phyloP scores from a whole-genome alignment of 768 basidiomycete species.

The Lactarius trivialis region DNA sequence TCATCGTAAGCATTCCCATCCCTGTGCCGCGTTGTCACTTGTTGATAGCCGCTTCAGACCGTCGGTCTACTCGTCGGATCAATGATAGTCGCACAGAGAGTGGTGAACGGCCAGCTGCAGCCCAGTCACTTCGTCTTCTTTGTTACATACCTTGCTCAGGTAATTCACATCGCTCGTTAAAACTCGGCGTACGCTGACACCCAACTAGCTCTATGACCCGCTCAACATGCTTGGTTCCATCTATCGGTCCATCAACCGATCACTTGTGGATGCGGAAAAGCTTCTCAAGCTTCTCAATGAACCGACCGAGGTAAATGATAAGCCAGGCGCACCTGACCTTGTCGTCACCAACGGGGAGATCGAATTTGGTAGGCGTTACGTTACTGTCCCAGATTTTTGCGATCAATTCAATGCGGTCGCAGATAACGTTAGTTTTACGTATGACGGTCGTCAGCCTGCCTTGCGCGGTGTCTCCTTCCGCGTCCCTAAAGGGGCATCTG shows the following conservation, averaged over 20 bases:
- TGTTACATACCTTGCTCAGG: constrained; percentile 76
- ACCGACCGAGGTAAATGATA: constrained; percentile 78
- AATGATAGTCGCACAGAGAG: constrained; percentile 67
- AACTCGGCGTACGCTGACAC: constrained; percentile 2
- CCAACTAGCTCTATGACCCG: constrained; percentile 55
- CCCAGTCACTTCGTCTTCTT: constrained; percentile 70
- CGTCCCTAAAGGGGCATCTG: constrained; percentile 78
- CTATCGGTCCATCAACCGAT: constrained; percentile 70
- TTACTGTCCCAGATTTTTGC: background rate
- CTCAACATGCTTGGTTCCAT: constrained; percentile 73
- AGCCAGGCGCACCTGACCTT: constrained; percentile 66
- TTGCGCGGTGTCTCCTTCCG: constrained; percentile 80
- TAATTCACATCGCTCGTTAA: constrained; percentile 28
- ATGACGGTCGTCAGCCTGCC: constrained; percentile 63
- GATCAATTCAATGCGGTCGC: constrained; percentile 8
- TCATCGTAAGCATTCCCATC: constrained; percentile 48
- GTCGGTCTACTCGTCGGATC: constrained; percentile 76
- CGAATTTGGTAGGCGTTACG: constrained; percentile 63
- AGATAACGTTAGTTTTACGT: constrained; percentile 86
- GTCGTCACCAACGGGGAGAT: constrained; percentile 70
- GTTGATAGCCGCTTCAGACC: constrained; percentile 38
- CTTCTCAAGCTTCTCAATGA: constrained; percentile 76
- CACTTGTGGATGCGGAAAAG: constrained; percentile 78
- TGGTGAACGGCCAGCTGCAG: constrained; percentile 46
- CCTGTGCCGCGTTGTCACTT: background rate